Conservation (phyloP, 306 rosid genomes). For the Medicago arabica region DNA sequence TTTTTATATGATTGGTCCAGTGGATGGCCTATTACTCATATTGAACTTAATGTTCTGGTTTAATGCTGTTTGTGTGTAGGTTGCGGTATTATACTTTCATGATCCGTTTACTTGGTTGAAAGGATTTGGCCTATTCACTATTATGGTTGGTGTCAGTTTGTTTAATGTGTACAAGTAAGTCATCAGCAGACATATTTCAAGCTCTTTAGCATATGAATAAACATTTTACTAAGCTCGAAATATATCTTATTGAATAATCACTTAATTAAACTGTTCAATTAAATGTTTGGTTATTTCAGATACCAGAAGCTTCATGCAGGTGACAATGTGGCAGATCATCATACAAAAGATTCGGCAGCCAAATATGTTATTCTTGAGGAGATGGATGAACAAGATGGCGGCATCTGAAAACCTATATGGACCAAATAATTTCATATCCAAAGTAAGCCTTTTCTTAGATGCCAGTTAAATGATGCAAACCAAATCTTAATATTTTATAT, state of each 20-base stretch:
- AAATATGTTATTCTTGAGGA: conserved; percentile 93
- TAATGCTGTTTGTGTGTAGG: conserved; percentile 55
- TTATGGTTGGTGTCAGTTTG: conserved; percentile 89
- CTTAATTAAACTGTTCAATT: neutral
- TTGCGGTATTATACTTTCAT: conserved; percentile 91
- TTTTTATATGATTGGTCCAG: conserved; percentile 16
- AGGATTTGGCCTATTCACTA: conserved; percentile 80
- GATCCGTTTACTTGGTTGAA: conserved; percentile 88
- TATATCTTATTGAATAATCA: no score
- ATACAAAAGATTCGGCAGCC: conserved; percentile 54
- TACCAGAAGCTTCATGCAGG: conserved; percentile 69
- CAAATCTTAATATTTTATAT: neutral
- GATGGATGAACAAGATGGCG: conserved; percentile 70
- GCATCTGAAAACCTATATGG: conserved; percentile 42
- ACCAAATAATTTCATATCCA: conserved; percentile 34
- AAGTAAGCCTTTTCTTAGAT: conserved; percentile 47
- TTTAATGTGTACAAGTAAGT: conserved; percentile 99
- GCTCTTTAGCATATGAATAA: neutral
- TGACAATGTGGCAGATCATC: conserved; percentile 47
- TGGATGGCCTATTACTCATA: neutral
- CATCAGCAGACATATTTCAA: conserved; percentile 25
- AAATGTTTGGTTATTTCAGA: conserved; percentile 48
- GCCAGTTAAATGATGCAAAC: conserved; percentile 7
- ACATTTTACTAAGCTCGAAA: no score
- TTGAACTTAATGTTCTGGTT: conserved; percentile 39